A percentile compares a stretch with the other conserved stretches of the same genome.
Evolutionary conservation across 2,329 filamentous ascomycete genomes (phyloP).

Genomic region (Fusarium secorum): DNA sequence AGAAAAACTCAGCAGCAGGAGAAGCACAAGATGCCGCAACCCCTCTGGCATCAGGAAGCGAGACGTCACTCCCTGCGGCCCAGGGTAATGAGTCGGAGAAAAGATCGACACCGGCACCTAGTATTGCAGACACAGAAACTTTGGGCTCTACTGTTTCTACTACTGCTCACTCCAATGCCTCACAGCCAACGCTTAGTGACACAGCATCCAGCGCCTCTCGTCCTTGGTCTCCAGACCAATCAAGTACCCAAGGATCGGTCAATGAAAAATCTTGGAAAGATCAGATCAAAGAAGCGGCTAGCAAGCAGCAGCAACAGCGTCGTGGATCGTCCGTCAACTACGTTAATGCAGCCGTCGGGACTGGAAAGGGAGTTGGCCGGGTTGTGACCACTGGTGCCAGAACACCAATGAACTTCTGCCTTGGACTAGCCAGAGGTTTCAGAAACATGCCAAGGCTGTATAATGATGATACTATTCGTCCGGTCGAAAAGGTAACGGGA

Average conservation of each 20-base stretch:
- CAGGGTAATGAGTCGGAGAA: constrained; percentile 9
- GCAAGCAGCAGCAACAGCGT: constrained; percentile 10
- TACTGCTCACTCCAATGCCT: constrained; percentile 32
- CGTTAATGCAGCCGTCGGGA: constrained; percentile 67
- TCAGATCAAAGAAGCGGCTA: constrained; percentile 24
- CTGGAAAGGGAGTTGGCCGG: constrained; percentile 72
- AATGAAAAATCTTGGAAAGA: constrained; percentile 26
- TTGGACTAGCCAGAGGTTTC: constrained; percentile 85
- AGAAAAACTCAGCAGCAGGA: background rate
- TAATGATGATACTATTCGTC: constrained; percentile 81
- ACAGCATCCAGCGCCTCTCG: constrained; percentile 30
- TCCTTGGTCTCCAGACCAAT: constrained; percentile 13
- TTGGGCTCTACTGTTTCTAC: background rate
- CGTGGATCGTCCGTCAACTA: constrained; percentile 36
- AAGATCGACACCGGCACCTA: constrained; percentile 3
- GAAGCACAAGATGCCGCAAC: constrained; percentile 4
- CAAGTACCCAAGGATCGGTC: constrained; percentile 15
- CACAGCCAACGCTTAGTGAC: constrained; percentile 35
- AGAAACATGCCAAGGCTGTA: constrained; percentile 88
- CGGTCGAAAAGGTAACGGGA: constrained; percentile 80
- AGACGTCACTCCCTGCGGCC: background rate
- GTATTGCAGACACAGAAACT: constrained; percentile 11
- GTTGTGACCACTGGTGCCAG: constrained; percentile 79
- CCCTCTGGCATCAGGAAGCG: constrained; percentile 5
- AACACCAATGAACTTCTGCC: constrained; percentile 83